A percentile compares a stretch with the other conserved stretches of the same genome.
Evolutionary conservation across 768 basidiomycete genomes (phyloP).

Genomic region (Lentinula sp.): DNA sequence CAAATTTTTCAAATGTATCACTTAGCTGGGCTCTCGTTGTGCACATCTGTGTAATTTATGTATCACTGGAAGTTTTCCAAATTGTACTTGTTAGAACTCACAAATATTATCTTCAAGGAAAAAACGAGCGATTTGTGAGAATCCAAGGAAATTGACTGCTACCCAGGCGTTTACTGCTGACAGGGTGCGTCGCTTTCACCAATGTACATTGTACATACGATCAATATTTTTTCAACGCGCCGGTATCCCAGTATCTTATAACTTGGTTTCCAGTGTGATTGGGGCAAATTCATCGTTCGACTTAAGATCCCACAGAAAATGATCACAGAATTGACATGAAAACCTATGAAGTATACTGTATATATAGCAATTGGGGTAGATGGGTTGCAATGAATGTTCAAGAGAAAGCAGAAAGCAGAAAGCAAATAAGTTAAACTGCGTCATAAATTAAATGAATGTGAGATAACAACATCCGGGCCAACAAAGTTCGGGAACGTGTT

Average conservation of each 20-base stretch:
- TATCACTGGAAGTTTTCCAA: neutral
- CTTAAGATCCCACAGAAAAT: neutral
- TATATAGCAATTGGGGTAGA: neutral
- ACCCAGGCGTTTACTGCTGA: too few species aligned
- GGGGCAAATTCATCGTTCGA: too few species aligned
- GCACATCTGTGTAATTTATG: neutral
- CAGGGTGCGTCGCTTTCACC: too few species aligned
- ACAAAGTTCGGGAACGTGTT: neutral
- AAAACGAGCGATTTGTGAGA: too few species aligned
- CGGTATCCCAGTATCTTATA: too few species aligned
- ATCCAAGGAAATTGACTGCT: too few species aligned
- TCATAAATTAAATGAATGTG: constrained; percentile 1
- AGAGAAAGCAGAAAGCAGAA: neutral
- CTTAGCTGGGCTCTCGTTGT: neutral
- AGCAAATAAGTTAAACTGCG: neutral
- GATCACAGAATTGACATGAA: neutral
- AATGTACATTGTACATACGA: too few species aligned
- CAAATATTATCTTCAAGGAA: too few species aligned
- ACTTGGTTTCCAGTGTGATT: too few species aligned
- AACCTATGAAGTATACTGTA: neutral
- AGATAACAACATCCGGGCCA: neutral
- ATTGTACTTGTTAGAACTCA: too few species aligned
- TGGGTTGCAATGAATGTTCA: neutral
- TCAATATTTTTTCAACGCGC: too few species aligned
- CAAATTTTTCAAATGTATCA: neutral